A percentile compares a stretch with the other conserved stretches of the same genome.
Evolutionary conservation across 1,284 basidiomycete genomes (phyloP).

Genomic region (Austropuccinia psidii): DNA sequence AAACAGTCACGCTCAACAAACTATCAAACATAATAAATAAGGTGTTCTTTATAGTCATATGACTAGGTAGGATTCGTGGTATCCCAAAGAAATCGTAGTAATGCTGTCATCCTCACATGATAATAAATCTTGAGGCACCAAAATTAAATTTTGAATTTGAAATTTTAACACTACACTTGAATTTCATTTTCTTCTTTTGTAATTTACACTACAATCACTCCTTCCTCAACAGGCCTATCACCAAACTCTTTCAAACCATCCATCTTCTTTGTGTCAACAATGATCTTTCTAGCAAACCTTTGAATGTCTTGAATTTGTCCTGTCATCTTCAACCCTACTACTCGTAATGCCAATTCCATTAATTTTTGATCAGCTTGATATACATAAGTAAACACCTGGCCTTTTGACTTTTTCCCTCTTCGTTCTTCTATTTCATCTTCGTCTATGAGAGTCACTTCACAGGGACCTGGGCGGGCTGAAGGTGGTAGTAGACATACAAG

Average conservation of each 20-base stretch:
- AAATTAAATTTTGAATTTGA: no score
- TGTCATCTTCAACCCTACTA: slow-evolving; percentile 92
- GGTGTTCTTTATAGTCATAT: no score
- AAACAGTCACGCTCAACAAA: no score
- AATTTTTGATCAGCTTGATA: slow-evolving; percentile 79
- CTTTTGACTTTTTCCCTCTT: slow-evolving; percentile 52
- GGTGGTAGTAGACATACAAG: slow-evolving; percentile 88
- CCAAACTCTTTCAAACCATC: slow-evolving; percentile 37
- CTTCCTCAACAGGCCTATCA: no score
- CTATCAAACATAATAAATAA: no score
- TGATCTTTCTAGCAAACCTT: slow-evolving; percentile 62
- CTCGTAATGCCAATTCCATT: slow-evolving; percentile 91
- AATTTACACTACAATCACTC: no score
- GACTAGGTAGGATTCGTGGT: no score
- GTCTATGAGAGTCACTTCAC: slow-evolving; percentile 76
- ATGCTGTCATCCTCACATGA: no score
- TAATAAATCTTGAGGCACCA: no score
- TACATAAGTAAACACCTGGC: slow-evolving; percentile 73
- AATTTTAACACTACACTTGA: no score
- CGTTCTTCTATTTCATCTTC: not conserved
- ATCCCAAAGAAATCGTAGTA: no score
- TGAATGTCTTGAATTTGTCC: slow-evolving; percentile 86
- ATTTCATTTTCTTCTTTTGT: no score
- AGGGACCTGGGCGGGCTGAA: slow-evolving; percentile 68
- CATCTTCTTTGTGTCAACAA: slow-evolving; percentile 44